Percentiles rank a stretch among this genome's conserved stretches.
phyloP scores from a whole-genome alignment of 768 basidiomycete genomes.

The Hypsizygus marmoreus region DNA sequence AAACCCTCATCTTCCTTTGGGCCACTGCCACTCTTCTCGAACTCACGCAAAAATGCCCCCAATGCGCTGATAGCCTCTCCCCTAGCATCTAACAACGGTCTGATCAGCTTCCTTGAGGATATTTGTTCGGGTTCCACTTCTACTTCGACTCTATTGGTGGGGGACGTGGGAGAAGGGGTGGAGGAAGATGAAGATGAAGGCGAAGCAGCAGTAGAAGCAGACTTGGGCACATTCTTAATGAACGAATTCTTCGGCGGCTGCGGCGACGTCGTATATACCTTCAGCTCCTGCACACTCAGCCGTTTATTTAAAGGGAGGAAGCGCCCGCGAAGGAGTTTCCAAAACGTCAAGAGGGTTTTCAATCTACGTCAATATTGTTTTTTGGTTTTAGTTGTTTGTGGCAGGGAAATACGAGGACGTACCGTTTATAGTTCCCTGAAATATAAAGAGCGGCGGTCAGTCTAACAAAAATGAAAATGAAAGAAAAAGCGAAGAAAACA shows the following conservation, averaged over 20 bases:
- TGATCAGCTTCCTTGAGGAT: conserved; percentile 26
- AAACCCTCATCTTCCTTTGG: conserved; percentile 16
- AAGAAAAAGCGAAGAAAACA: conserved; percentile 9
- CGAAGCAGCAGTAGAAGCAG: no score
- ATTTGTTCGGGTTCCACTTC: conserved; percentile 19
- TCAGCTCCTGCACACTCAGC: conserved; percentile 24
- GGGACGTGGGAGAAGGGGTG: no score
- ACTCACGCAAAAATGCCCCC: conserved; percentile 24
- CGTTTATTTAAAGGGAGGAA: conserved; percentile 31
- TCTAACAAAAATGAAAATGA: neutral
- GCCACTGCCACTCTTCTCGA: conserved; percentile 13
- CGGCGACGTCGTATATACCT: conserved; percentile 38
- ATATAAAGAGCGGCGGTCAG: neutral
- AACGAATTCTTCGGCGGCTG: conserved; percentile 43
- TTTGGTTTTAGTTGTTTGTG: no score
- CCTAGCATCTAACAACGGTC: conserved; percentile 34
- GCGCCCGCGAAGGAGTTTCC: conserved; percentile 38
- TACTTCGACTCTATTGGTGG: conserved; percentile 6
- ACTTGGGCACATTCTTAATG: no score
- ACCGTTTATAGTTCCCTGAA: conserved; percentile 39
- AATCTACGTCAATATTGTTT: conserved; percentile 29
- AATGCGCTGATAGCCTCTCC: conserved; percentile 23
- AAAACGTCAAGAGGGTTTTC: conserved; percentile 36
- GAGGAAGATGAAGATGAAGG: no score
- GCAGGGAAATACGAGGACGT: no score